Evolutionary conservation across 2,329 filamentous ascomycete species (phyloP), one percentile per base, ranked within the genome.

Genomic region (Claviceps sp.): DNA sequence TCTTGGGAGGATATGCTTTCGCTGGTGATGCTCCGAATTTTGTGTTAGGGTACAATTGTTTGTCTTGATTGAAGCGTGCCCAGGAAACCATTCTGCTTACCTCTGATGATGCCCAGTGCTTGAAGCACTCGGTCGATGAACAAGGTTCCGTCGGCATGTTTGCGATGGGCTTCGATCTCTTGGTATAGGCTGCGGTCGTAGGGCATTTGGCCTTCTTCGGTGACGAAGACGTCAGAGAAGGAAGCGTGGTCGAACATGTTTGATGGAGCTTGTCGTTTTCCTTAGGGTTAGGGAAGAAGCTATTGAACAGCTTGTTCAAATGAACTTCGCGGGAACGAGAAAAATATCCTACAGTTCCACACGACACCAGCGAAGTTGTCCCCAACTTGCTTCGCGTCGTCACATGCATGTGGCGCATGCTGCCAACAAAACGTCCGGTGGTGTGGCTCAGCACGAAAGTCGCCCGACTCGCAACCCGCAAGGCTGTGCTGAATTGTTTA

Each of bases 71-170:
- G 9, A 14, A 13, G 16, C 9, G 3, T 18, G n/a, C 18, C 30
- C 16, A 1, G 24, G 5, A n/a, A 5, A 52, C 14, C 9, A 3
- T 22, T 26, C 4, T 40, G 20, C 41, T 41, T 67, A 88, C 87
- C 78, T 67, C 85, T 82, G 58, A 76, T 74, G 53, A 93, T 78
- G 30, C 84, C 81, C 30, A 91, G 71, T 0, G 84, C 75, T 52
- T 77, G 79, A 55, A 93, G 71, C 42, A 94, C 79, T 51, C 85
- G 81, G 65, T 94, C 88, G 62, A 91, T 84, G 67, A 93, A 94
- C 53, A 91, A 77, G 53, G 77, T 72, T 58, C 85, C 84, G 55
- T 83, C 80, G 20, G 89, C 73, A 48, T 70, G 76, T 61, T 82
- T 85, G 58, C 87, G 82, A 62, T 79, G 79, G 34, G 74, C 70